Percentiles rank a stretch among this genome's conserved stretches.
These are phyloP conservation scores for Nigrospora sphaerica DNA, from an alignment of 2,329 filamentous ascomycete genomes.

Conservation along the genomic window DNA sequence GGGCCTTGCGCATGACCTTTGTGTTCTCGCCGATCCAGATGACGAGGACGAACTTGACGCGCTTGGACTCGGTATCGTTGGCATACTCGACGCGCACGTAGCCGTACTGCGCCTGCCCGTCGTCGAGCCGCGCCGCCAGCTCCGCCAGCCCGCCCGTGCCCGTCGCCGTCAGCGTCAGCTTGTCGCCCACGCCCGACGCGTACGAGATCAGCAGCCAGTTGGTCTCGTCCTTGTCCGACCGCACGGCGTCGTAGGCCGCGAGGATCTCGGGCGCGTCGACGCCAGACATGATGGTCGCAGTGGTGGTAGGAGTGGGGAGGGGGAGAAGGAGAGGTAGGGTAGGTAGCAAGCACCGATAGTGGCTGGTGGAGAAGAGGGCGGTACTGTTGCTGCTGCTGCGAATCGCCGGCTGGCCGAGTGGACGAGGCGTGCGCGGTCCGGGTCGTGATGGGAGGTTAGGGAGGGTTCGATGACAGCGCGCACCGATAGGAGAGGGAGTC, in stretches of 20 bases:
- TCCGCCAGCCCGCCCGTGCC: conserved; percentile 55
- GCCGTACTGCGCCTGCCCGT: conserved; percentile 56
- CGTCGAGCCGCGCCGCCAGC: conserved; percentile 48
- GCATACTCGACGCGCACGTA: conserved; percentile 62
- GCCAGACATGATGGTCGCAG: conserved; percentile 40
- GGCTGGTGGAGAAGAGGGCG: too few species aligned
- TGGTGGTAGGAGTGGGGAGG: not conserved
- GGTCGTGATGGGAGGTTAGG: too few species aligned
- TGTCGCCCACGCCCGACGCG: conserved; percentile 46
- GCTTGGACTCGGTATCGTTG: conserved; percentile 62
- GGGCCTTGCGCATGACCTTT: conserved; percentile 63
- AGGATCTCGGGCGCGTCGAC: conserved; percentile 51
- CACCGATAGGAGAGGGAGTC: too few species aligned
- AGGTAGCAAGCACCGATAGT: too few species aligned
- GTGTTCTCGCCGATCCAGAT: conserved; percentile 62
- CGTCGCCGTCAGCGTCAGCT: conserved; percentile 47
- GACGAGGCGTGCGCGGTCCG: too few species aligned
- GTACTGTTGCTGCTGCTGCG: too few species aligned
- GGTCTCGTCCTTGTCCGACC: conserved; percentile 56
- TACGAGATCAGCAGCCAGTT: conserved; percentile 65
- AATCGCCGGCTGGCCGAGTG: too few species aligned
- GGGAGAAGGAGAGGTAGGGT: too few species aligned
- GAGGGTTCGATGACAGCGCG: too few species aligned
- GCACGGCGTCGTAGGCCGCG: conserved; percentile 59
- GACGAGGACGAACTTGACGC: conserved; percentile 62